Evolutionary conservation across 1,284 basidiomycete species (phyloP), one percentile per base, ranked within the genome.

Genomic region (Pseudozyma thailandica): DNA sequence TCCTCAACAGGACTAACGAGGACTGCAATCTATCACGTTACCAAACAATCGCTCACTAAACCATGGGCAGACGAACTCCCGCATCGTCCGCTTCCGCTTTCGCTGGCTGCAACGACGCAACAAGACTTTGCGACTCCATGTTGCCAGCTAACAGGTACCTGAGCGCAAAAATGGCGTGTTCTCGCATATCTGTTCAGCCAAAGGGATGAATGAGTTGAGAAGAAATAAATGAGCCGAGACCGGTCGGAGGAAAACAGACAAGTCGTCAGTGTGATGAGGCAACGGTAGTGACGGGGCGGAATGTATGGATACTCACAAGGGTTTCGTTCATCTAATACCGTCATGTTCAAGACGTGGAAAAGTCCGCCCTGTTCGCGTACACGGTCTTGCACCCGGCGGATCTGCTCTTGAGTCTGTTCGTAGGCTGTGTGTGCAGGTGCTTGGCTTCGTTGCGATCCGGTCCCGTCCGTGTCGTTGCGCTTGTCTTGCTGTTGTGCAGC

Each of bases 141-240:
- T 81, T 81, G 23, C 52, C 52, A 8, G 65, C 74, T 12, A 81
- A 63, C 37, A 81, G 55, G 35, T 79, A 73, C 10, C 78, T 56
- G 28, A 81, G 65, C 30, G 79, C 57, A 51, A 81, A 79, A 46
- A 81, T 74, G 25, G 79, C 79, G 35, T 79, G 77, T 38, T 81
- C 79, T 16, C 78, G 72, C 58, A 81, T 80, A 41, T 81, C 75
- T 79, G 47, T 30, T 6, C 18, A 16, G 20, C 3, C 18, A 15
- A 3, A 50, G n/a, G n/a, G n/a, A n/a, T n/a, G n/a, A 31, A 39
- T 44, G 6, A 44, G 21, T 20, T 15, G 41, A 26, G 26, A 7
- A 23, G 25, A 31, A 31, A 15, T 27, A 21, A 47, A 31, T 30
- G 23, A 23, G 35, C 10, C n/a, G 6, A 31, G 7, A 31, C 30